phyloP scores from a whole-genome alignment of 495 filamentous ascomycete species.

The Talaromyces ruber region DNA sequence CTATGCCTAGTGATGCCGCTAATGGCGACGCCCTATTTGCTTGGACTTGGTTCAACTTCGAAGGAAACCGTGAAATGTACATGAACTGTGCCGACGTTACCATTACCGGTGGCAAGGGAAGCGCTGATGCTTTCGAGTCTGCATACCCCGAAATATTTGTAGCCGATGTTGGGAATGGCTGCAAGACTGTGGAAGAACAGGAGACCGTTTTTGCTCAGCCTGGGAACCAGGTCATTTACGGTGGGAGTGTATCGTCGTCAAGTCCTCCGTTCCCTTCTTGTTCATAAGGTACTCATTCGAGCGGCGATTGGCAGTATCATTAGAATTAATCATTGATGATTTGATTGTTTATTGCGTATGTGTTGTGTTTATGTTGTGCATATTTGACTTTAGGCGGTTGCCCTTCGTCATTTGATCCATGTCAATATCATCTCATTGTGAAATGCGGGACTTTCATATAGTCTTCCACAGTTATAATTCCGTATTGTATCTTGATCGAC shows the following conservation, averaged over 20 bases:
- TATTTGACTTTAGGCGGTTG: not conserved
- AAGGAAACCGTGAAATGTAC: conserved; percentile 53
- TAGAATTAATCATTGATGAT: not conserved
- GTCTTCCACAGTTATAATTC: not conserved
- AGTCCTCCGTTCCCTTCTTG: not conserved
- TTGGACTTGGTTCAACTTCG: conserved; percentile 54
- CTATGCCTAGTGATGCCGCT: conserved; percentile 52
- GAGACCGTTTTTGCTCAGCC: conserved; percentile 16
- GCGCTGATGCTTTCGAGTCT: conserved; percentile 13
- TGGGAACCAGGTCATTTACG: not conserved
- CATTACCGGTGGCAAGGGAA: conserved; percentile 32
- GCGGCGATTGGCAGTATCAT: not conserved
- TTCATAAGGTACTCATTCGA: not conserved
- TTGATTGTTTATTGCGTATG: not conserved
- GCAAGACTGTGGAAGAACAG: conserved; percentile 21
- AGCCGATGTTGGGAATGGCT: conserved; percentile 44
- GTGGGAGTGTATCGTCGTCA: not conserved
- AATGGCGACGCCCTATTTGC: conserved; percentile 42
- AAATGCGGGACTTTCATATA: not conserved
- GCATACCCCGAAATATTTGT: conserved; percentile 47
- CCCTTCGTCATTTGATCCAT: not conserved
- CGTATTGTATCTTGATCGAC: not conserved
- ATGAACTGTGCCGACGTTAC: conserved; percentile 50
- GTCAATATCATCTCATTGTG: not conserved
- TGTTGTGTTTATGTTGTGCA: not conserved